Percentiles rank a stretch among this genome's conserved stretches.
Conservation (phyloP, 345 rosid genomes). For the Eucalyptus tenuipes region DNA sequence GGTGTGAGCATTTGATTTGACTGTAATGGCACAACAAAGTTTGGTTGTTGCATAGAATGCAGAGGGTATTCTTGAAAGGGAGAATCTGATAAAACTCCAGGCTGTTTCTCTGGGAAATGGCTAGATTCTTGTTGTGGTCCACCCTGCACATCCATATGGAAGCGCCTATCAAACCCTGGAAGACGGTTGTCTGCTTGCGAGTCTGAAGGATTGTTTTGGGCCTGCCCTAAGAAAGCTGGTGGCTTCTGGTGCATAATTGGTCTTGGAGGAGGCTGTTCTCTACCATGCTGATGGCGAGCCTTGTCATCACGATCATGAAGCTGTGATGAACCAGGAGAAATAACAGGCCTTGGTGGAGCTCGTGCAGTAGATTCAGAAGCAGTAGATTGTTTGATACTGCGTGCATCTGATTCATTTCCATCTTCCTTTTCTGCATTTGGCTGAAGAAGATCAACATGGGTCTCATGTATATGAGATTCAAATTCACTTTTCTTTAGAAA, state of each 20-base stretch:
- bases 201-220: constrained; percentile 31
- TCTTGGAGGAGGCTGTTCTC: constrained; percentile 51
- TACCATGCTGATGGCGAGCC: constrained; percentile 29
- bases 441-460: constrained; percentile 54
- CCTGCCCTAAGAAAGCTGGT: constrained; percentile 39
- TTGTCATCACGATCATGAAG: constrained; percentile 47
- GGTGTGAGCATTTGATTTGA: constrained; percentile 42
- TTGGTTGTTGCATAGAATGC: constrained; percentile 60
- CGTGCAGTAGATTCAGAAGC: constrained; percentile 59
- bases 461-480: constrained; percentile 62
- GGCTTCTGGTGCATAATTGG: constrained; percentile 37
- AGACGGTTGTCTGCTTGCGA: constrained; percentile 29
- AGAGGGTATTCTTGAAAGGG: constrained; percentile 58
- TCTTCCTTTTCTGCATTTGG: constrained; percentile 63
- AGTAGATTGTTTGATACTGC: constrained; percentile 53
- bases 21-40: constrained; percentile 48
- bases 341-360: constrained; percentile 39
- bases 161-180: constrained; percentile 49
- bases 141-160: constrained; percentile 11
- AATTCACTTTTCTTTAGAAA: constrained; percentile 74
- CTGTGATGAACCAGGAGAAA: constrained; percentile 47
- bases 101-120: constrained; percentile 39
- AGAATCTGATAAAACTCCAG: constrained; percentile 27
- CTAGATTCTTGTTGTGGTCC: constrained; percentile 34
- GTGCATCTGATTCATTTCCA: constrained; percentile 62